Evolutionary conservation across 163 green algal genomes (phyloP).

Genomic region (Scenedesmus sp.): DNA sequence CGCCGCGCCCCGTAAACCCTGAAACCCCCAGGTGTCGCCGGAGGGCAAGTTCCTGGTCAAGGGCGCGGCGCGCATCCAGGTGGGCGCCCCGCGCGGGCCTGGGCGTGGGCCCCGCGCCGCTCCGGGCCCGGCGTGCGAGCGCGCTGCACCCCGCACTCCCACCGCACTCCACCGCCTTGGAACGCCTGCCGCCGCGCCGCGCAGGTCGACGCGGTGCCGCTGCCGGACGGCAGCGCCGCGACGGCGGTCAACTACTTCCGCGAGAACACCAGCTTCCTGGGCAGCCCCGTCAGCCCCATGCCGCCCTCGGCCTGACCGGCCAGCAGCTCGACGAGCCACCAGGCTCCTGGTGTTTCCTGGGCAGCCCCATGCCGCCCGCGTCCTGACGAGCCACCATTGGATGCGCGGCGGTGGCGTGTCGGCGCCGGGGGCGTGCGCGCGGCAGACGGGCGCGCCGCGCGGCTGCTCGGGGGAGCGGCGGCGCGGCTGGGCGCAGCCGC

Average conservation of each 20-base stretch:
- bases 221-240: conserved; percentile 43
- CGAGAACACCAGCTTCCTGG: conserved; percentile 59
- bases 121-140: no score
- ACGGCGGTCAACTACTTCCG: conserved; percentile 68
- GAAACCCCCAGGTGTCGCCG: conserved; percentile 11
- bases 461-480: no score
- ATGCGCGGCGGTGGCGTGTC: not conserved
- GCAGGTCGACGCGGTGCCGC: conserved; percentile 65
- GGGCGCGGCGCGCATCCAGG: conserved; percentile 47
- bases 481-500: no score
- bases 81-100: no score
- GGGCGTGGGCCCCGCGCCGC: no score
- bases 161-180: no score
- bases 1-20: not conserved
- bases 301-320: conserved; percentile 17
- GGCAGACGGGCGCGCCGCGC: no score
- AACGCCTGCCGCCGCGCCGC: no score
- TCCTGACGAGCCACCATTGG: not conserved
- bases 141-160: no score
- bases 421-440: not conserved
- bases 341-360: no score
- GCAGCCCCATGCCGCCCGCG: not conserved
- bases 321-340: no score
- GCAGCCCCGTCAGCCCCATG: conserved; percentile 57
- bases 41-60: conserved; percentile 33